Base-by-base conservation (phyloP, 2,329 filamentous ascomycete genomes). In the Venturia nashicola region DNA sequence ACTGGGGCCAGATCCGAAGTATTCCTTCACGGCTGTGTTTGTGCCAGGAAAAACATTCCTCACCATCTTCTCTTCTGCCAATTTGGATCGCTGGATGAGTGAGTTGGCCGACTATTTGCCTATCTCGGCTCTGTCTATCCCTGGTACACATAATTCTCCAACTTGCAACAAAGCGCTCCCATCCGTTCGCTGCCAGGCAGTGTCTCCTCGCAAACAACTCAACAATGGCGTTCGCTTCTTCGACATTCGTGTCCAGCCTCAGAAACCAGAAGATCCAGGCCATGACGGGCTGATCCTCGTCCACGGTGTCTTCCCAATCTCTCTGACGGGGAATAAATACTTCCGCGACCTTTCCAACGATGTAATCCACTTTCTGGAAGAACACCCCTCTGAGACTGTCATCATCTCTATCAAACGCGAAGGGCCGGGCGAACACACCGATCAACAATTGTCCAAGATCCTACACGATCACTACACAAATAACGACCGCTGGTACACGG, bases 101-200 rank as follows among this genome's bases (percentile, higher is more conserved):
- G 81, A 86, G 66, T 80, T 97, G 51, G 79, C 82, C 66, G 84
- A 92, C 70, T 81, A 85, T 23, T 87, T 85, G 61, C 86, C 90
- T 1, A 79, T 97, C 5, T 89, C 90, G 0, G 82, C 87, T 2
- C 84, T 99, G 61, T 94, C 89, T 61, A 94, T 97, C 67, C 94
- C 94, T 0, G 94, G 94, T 67, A 97, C 94, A 0, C 94, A 99
- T 79, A 97, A 99, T 77, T 90, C 89, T 20, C 90, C 94, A 7
- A 95, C 92, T 11, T 88, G 84, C 76, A 82, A 95, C 78, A 82
- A 84, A 60, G 92, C 94, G 14, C 82, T 97, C 5, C 94, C 94
- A 1, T 96, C 91, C 1, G 94, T 97, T 44, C 88, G 94, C 46
- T 97, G 94, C 75, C 94, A 99, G 77, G 87, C 89, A 42, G 90